Percentiles rank a stretch among this genome's conserved stretches.
Conservation (phyloP, 768 basidiomycete species). For the Suillus luteus region DNA sequence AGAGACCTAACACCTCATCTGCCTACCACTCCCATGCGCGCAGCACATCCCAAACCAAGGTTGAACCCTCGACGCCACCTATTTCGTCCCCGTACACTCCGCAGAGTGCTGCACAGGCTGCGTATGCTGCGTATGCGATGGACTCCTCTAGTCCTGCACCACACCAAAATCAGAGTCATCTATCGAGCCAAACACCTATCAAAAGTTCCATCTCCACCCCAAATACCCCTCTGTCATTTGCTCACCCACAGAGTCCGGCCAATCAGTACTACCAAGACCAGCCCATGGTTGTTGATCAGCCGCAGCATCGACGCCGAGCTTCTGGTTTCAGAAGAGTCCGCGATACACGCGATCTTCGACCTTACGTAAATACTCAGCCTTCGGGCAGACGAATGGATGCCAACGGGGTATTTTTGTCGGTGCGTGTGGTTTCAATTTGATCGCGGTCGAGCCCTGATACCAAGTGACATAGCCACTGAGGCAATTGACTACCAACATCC, state of each 20-base stretch:
- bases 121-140: conserved; percentile 59
- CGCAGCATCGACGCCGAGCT: conserved; percentile 62
- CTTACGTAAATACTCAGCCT: conserved; percentile 64
- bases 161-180: conserved; percentile 51
- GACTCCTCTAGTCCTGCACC: conserved; percentile 68
- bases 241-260: conserved; percentile 52
- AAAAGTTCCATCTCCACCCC: conserved; percentile 69
- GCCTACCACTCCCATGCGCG: conserved; percentile 60
- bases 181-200: conserved; percentile 47
- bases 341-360: conserved; percentile 74
- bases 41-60: conserved; percentile 57
- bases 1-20: conserved; percentile 42
- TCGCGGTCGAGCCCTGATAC: conserved; percentile 11
- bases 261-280: conserved; percentile 66
- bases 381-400: conserved; percentile 75
- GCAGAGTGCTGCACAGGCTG: conserved; percentile 43
- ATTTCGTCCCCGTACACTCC: conserved; percentile 57
- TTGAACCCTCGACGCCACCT: conserved; percentile 51
- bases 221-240: conserved; percentile 70
- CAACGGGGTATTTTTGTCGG: conserved; percentile 77
- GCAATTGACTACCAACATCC: conserved; percentile 80
- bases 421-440: conserved; percentile 42
- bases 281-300: conserved; percentile 70
- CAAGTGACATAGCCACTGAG: conserved; percentile 51
- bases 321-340: conserved; percentile 81